A percentile compares a stretch with the other conserved stretches of the same genome.
phyloP scores from a whole-genome alignment of 768 basidiomycete genomes.

The Pleurotus ostreatus region DNA sequence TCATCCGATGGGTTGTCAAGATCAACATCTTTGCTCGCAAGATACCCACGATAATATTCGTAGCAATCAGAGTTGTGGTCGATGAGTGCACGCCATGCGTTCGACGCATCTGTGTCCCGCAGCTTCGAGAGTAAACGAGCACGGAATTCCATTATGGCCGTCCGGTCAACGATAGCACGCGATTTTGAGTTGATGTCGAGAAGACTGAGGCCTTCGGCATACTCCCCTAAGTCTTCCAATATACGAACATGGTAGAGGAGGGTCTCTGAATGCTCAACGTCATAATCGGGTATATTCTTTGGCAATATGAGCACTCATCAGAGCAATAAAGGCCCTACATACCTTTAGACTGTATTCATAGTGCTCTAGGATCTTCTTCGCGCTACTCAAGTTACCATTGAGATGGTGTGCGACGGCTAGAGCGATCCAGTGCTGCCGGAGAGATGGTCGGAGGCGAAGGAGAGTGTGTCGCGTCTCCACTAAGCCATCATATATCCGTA shows the following conservation, averaged over 20 bases:
- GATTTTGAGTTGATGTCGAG: conserved; percentile 65
- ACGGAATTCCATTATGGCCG: conserved; percentile 61
- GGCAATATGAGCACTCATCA: not conserved
- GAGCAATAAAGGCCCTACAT: no score
- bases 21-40: conserved; percentile 61
- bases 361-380: conserved; percentile 67
- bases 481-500: conserved; percentile 73
- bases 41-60: conserved; percentile 74
- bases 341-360: conserved; percentile 75
- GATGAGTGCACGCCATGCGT: conserved; percentile 77
- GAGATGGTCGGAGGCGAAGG: conserved; percentile 72
- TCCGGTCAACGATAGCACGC: conserved; percentile 66
- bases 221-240: conserved; percentile 69
- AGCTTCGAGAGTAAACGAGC: conserved; percentile 77
- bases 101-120: conserved; percentile 65
- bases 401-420: conserved; percentile 88
- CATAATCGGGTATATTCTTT: conserved; percentile 73
- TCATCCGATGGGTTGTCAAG: conserved; percentile 49
- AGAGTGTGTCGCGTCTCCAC: conserved; percentile 82
- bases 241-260: conserved; percentile 72
- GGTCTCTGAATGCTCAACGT: conserved; percentile 81
- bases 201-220: conserved; percentile 52
- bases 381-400: conserved; percentile 66
- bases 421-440: conserved; percentile 87
- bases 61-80: conserved; percentile 83